Base-by-base conservation (phyloP, 1,284 basidiomycete species). In the Ganoderma leucocontextum region DNA sequence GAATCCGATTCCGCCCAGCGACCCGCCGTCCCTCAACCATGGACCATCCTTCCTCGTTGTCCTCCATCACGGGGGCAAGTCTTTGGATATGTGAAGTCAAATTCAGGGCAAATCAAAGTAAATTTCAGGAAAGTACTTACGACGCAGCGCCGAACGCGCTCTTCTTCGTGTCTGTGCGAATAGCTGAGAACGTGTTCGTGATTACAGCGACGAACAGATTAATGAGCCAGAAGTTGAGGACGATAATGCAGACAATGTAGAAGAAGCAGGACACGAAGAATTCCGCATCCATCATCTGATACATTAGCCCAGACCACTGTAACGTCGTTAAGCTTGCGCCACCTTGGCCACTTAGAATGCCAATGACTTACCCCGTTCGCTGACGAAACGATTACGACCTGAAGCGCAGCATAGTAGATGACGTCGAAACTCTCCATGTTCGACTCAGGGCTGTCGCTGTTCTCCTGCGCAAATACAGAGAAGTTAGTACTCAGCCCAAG, bases 161-260 rank as follows among this genome's bases (percentile, higher is more conserved):
- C 79, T 92, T 93, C 78, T 94, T 91, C 1, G 97, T 99, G 74
- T 95, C 91, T 7, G 91, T 88, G 25, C 95, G 87, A 70, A 99
- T 97, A 17, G 93, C 94, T 33, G 91, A 91, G 79, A 99, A 99
- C 0, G 95, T 96, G 79, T 96, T 95, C 55, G 96, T 96, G 74
- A 99, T 98, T 55, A 99, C 97, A 38, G 97, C 97, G 68, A 99
- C 95, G 78, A 98, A 95, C 68, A 98, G 81, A 78, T 98, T 97
- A 84, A 97, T 93, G 66, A 98, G 84, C 95, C 95, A 97, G 77
- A 97, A 95, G 79, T 97, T 97, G 73, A 97, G 86, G 12, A 97
- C 87, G 71, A 97, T 82, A 69, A 96, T 83, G 67, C 91, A 92
- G 64, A 92, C 81, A 73, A 99, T 92, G 82, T 96, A 99, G 82